These are phyloP conservation scores for Aspergillus brasiliensis DNA, from an alignment of 2,329 filamentous ascomycete species.

Conservation along the genomic window DNA sequence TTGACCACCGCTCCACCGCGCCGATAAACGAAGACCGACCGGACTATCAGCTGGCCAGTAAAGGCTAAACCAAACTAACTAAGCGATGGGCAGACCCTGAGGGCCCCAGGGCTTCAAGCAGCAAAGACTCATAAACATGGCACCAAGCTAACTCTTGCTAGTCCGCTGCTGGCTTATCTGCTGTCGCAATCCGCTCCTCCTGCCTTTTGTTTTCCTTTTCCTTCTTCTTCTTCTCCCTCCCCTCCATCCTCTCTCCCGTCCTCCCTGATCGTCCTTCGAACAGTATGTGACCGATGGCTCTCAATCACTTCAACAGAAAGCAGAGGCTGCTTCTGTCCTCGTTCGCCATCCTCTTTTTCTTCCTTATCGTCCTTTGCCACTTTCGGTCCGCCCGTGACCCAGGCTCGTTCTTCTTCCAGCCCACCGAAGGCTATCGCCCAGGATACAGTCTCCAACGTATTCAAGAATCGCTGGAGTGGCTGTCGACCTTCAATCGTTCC, in stretches of 20 bases:
- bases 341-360: constrained; percentile 22
- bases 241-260: background rate
- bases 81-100: constrained; percentile 6
- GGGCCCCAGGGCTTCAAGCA: background rate
- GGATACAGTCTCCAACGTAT: constrained; percentile 24
- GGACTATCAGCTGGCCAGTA: background rate
- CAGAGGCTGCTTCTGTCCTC: constrained; percentile 24
- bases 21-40: background rate
- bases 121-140: background rate
- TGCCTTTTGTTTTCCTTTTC: background rate
- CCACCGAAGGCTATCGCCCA: constrained; percentile 25
- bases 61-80: background rate
- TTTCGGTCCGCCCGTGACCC: constrained; percentile 26
- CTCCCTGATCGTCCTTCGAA: background rate
- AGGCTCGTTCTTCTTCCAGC: constrained; percentile 27
- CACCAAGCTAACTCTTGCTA: background rate
- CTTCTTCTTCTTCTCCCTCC: background rate
- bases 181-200: background rate
- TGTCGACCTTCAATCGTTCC: constrained; percentile 21
- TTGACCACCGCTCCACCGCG: background rate
- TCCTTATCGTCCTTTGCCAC: constrained; percentile 22
- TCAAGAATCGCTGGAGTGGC: constrained; percentile 21
- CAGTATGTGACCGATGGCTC: constrained; percentile 9
- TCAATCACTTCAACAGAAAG: constrained; percentile 18
- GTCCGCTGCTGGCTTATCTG: constrained; percentile 9